A percentile compares a stretch with the other conserved stretches of the same genome.
phyloP scores from a whole-genome alignment of 2,329 filamentous ascomycete species.

The Calycina herbarum region DNA sequence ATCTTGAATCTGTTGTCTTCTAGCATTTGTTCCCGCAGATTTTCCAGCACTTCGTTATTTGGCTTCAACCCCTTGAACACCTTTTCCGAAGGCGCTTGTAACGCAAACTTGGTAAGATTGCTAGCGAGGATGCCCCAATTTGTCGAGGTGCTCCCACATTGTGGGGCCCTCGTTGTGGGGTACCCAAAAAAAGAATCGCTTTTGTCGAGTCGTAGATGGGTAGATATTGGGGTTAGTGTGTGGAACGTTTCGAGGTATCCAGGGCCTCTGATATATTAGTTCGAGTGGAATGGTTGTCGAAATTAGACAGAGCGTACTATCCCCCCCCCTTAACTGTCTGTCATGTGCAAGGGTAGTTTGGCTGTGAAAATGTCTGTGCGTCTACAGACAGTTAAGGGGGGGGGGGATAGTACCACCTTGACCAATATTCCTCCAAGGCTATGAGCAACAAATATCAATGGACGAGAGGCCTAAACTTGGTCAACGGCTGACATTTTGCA shows the following conservation, averaged over 20 bases:
- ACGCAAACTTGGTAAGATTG: conserved; percentile 9
- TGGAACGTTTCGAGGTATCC: conserved; percentile 11
- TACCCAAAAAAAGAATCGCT: conserved; percentile 34
- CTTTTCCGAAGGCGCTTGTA: conserved; percentile 5
- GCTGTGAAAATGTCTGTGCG: too few relatives aligned
- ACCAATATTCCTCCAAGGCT: conserved; percentile 9
- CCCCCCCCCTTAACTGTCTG: too few relatives aligned
- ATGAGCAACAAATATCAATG: conserved; percentile 9
- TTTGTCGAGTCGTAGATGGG: conserved; percentile 17
- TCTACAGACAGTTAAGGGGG: too few relatives aligned
- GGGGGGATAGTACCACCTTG: neutral
- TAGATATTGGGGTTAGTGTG: conserved; percentile 13
- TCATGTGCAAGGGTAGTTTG: too few relatives aligned
- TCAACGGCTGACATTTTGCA: neutral
- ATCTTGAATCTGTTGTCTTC: conserved; percentile 11
- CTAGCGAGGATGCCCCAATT: conserved; percentile 8
- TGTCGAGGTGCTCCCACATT: conserved; percentile 17
- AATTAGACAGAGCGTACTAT: neutral
- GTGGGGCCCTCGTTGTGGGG: conserved; percentile 20
- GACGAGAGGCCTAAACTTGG: conserved; percentile 7
- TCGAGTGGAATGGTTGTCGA: neutral
- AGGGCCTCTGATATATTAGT: neutral
- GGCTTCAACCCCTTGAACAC: conserved; percentile 5
- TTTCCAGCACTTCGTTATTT: conserved; percentile 6
- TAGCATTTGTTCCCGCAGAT: conserved; percentile 7